Evolutionary conservation across 2,329 filamentous ascomycete species (phyloP), one percentile per base, ranked within the genome.

Genomic region (Thermomyces lanuginosus): DNA sequence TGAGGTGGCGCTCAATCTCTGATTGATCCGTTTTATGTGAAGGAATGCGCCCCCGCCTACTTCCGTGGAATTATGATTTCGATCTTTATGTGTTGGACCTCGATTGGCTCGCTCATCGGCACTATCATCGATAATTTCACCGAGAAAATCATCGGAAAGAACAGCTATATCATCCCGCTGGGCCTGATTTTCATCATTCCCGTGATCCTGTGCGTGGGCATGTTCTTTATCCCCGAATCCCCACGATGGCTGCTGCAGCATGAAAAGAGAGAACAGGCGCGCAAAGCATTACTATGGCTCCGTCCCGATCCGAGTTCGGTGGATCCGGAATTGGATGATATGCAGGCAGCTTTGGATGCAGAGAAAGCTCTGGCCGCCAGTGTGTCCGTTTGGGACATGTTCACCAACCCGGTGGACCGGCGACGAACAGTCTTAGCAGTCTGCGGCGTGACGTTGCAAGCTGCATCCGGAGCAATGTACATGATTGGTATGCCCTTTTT

Each of bases 401-500:
- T 64, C 41, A 52, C 44, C 20, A 60, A 66, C 37, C 61, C 64
- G 1, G 46, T 68, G 16, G 63, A 69, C 42, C 53, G 63, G 8
- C 53, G 64, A 12, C 51, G 65, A 12, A 66, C 63, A 0, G 36
- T 61, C 1, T 32, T 69, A 3, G 51, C 63, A 5, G 51, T 69
- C 17, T 54, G 52, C 6, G 58, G 56, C 1, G 45, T 70, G 9
- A 58, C 55, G 0, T 56, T 60, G 0, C 64, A 69, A 37, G 64
- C 62, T 3, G 64, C 63, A 2, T 64, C 60, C 1, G 64, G 65
- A 6, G 58, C 62, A 10, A 69, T 67, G 62, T 68, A 63, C 29
- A 57, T 69, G 36, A 67, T 70, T 20, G 63, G 63, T 57, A 39
- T 35, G 51, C 40, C 4, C 26, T 22, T 6, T 1, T 2, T 9